Conservation (phyloP, 768 basidiomycete genomes). For the Amanita rimosa region DNA sequence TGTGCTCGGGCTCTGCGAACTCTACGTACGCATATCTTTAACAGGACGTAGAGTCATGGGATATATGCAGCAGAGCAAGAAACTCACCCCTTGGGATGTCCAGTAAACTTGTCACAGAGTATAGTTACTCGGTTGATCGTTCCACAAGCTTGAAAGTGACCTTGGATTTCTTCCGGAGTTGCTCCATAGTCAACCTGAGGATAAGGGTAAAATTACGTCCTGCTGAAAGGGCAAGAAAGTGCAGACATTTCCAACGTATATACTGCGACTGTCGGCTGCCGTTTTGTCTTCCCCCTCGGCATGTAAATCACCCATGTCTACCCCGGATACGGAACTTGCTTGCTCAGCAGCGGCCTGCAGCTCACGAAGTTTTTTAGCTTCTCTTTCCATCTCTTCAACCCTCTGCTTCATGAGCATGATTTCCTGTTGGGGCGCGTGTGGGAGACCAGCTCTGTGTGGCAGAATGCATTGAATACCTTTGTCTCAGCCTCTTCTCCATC, state of each 20-base stretch:
- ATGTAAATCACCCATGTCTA: slow-evolving; percentile 32
- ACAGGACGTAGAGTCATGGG: slow-evolving; percentile 1
- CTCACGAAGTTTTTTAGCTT: slow-evolving; percentile 80
- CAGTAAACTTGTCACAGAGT: slow-evolving; percentile 98
- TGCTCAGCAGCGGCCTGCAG: slow-evolving; percentile 71
- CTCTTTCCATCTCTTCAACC: slow-evolving; percentile 88
- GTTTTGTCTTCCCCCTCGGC: slow-evolving; percentile 79
- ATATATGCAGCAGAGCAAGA: neutral
- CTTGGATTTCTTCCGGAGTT: slow-evolving; percentile 97
- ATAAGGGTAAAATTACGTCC: slow-evolving; percentile 5
- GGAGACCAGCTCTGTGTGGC: slow-evolving; percentile 9
- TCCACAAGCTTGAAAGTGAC: slow-evolving; percentile 94
- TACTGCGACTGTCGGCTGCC: slow-evolving; percentile 71
- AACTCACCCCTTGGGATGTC: slow-evolving; percentile 91
- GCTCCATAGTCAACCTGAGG: slow-evolving; percentile 90
- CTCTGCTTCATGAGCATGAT: slow-evolving; percentile 85
- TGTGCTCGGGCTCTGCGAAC: slow-evolving; percentile 87
- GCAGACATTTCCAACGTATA: slow-evolving; percentile 94
- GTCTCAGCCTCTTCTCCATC: slow-evolving; percentile 57
- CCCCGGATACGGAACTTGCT: slow-evolving; percentile 35
- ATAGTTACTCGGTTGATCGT: slow-evolving; percentile 99
- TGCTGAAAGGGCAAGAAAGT: slow-evolving; percentile 8
- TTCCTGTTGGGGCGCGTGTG: slow-evolving; percentile 39
- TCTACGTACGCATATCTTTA: slow-evolving; percentile 95
- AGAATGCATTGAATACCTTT: slow-evolving; percentile 26